These are phyloP conservation scores for Dryas drummondii DNA, from an alignment of 306 rosid genomes.

Conservation along the genomic window DNA sequence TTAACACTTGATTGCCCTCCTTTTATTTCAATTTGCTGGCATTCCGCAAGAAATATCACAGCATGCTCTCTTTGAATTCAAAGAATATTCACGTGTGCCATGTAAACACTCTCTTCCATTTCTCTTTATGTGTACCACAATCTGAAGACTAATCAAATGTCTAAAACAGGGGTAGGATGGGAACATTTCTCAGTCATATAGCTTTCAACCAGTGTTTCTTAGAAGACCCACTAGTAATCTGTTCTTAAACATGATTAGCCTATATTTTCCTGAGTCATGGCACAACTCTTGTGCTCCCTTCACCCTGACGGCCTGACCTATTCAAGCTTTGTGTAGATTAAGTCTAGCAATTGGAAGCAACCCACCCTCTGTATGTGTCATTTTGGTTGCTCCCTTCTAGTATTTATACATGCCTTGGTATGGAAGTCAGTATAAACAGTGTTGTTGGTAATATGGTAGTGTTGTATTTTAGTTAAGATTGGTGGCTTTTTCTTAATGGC, in stretches of 20 bases:
- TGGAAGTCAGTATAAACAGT: conserved; percentile 16
- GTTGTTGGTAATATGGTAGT: conserved; percentile 19
- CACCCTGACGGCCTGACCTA: not conserved
- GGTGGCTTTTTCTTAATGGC: not conserved
- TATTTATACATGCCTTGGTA: not conserved
- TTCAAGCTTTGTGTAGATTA: no score
- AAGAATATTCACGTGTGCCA: no score
- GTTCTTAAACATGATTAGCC: not conserved
- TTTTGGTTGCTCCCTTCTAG: not conserved
- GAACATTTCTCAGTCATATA: not conserved
- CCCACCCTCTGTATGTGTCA: conserved; percentile 66
- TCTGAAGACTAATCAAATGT: not conserved
- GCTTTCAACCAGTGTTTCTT: not conserved
- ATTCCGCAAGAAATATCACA: no score
- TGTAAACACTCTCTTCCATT: not conserved
- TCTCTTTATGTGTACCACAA: not conserved
- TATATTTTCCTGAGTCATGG: not conserved
- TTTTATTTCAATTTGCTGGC: no score
- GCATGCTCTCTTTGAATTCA: no score
- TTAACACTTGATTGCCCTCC: no score
- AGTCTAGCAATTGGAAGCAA: conserved; percentile 60
- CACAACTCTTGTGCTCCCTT: not conserved
- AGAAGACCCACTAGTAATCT: not conserved
- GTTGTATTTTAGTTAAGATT: not conserved
- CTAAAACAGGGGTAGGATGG: not conserved